These are phyloP conservation scores for Spathaspora arborariae DNA, from an alignment of 805 yeast genomes.

Conservation along the genomic window DNA sequence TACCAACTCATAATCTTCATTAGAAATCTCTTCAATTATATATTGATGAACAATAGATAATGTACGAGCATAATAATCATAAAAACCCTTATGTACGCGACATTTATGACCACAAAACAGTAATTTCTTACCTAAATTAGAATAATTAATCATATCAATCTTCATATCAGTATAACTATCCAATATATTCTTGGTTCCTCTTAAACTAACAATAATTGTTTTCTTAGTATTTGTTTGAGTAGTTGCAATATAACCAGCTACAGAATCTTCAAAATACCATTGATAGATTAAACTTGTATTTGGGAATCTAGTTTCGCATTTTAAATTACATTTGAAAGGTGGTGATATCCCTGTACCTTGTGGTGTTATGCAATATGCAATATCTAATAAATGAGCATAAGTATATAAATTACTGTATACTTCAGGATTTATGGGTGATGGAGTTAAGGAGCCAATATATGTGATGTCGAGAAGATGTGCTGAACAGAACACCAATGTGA, in stretches of 20 bases:
- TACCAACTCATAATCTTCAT: conserved; percentile 19
- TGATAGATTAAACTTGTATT: conserved; percentile 36
- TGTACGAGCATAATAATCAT: conserved; percentile 25
- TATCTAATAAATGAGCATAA: conserved; percentile 41
- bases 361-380: conserved; percentile 38
- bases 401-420: conserved; percentile 29
- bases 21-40: conserved; percentile 18
- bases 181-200: conserved; percentile 41
- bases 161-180: conserved; percentile 39
- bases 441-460: conserved; percentile 3
- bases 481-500: not conserved
- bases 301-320: conserved; percentile 32
- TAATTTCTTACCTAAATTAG: conserved; percentile 17
- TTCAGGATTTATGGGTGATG: conserved; percentile 18
- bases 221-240: conserved; percentile 19
- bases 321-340: conserved; percentile 38
- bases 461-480: not conserved
- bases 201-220: conserved; percentile 31
- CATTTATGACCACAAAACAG: conserved; percentile 31
- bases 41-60: conserved; percentile 20
- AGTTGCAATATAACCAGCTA: conserved; percentile 37
- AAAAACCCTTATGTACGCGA: conserved; percentile 37
- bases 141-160: conserved; percentile 30
- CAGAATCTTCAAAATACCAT: conserved; percentile 37
- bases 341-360: conserved; percentile 19